phyloP scores from a whole-genome alignment of 2,329 filamentous ascomycete genomes.

The Venturia carpophila region DNA sequence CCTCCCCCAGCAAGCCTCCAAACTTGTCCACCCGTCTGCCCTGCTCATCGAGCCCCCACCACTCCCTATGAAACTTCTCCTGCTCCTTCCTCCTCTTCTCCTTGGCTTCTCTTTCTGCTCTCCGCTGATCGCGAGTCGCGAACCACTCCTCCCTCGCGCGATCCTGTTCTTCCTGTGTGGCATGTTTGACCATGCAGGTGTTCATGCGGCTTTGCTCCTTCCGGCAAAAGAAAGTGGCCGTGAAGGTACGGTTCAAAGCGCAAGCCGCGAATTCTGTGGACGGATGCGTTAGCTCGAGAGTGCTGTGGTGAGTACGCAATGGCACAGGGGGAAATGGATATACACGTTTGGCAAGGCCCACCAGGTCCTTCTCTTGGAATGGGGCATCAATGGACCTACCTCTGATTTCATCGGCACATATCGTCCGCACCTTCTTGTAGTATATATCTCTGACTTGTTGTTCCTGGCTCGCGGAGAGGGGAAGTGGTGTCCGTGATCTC shows the following conservation, averaged over 20 bases:
- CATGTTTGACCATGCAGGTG: conserved; percentile 80
- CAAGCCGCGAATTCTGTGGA: conserved; percentile 78
- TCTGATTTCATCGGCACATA: conserved; percentile 56
- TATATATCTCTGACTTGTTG: conserved; percentile 73
- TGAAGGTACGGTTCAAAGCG: conserved; percentile 77
- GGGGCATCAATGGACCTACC: conserved; percentile 27
- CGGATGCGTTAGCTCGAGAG: background rate
- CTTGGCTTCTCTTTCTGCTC: conserved; percentile 55
- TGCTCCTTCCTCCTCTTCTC: conserved; percentile 36
- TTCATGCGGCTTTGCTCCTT: conserved; percentile 80
- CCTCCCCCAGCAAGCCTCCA: background rate
- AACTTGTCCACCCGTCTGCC: conserved; percentile 24
- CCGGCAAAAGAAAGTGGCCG: conserved; percentile 79
- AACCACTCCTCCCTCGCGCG: conserved; percentile 93
- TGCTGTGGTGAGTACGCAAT: background rate
- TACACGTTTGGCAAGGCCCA: background rate
- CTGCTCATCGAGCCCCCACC: conserved; percentile 41
- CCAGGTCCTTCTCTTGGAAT: background rate
- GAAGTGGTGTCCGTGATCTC: conserved; percentile 62
- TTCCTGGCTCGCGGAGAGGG: conserved; percentile 75
- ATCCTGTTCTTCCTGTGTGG: conserved; percentile 78
- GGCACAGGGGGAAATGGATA: background rate
- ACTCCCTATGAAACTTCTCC: conserved; percentile 43
- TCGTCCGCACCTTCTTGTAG: conserved; percentile 66
- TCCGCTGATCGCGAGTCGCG: conserved; percentile 61